These are phyloP conservation scores for Eucalyptus shirleyi DNA, from an alignment of 345 rosid genomes.

Conservation along the genomic window DNA sequence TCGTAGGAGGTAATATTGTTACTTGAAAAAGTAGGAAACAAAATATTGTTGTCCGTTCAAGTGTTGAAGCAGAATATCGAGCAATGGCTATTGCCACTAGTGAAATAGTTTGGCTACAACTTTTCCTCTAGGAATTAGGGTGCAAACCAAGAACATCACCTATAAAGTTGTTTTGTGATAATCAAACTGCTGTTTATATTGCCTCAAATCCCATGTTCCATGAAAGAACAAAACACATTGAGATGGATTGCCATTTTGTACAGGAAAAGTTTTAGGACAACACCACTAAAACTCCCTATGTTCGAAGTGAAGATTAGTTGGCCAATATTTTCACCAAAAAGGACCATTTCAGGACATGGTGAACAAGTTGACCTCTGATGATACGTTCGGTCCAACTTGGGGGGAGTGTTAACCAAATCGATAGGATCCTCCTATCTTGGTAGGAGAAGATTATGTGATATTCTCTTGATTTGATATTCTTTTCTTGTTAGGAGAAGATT, in stretches of 20 bases:
- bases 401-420: background rate
- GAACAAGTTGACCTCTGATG: background rate
- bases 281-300: background rate
- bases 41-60: background rate
- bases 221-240: background rate
- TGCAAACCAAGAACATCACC: background rate
- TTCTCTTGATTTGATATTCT: too few species aligned
- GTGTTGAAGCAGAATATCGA: background rate
- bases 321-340: background rate
- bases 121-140: background rate
- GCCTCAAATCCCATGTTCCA: background rate
- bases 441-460: background rate
- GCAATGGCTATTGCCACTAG: background rate
- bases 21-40: background rate
- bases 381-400: background rate
- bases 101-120: background rate
- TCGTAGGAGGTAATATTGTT: background rate
- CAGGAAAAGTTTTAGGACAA: background rate
- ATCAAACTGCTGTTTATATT: background rate
- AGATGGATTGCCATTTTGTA: background rate
- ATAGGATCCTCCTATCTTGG: background rate
- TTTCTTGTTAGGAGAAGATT: background rate
- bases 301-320: background rate
- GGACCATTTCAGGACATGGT: background rate
- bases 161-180: background rate